Evolutionary conservation across 2,329 filamentous ascomycete genomes (phyloP), one percentile per base, ranked within the genome.

Genomic region (Didymosphaeria variabile): DNA sequence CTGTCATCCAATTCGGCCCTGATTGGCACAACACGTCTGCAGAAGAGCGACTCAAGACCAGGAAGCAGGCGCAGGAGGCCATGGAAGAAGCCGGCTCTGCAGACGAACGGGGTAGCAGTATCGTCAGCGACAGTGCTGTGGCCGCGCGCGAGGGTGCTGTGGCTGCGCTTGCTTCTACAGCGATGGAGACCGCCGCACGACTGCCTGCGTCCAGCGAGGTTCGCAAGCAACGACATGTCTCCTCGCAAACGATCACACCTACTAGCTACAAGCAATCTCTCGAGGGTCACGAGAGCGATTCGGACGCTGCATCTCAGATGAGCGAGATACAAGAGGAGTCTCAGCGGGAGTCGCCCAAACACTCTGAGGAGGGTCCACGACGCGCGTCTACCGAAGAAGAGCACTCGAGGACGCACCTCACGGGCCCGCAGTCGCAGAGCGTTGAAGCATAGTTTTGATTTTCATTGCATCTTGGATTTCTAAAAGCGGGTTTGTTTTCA

Each of bases 1-100:
- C 93, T 0, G 92, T 99, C 58, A 92, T 99, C 68, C 96, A 92
- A n/a, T 96, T 99, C 75, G 93, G 94, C 9, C 89, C 90, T n/a
- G 94, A 97, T 69, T 89, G 97, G 82, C 90, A 94, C 71, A 90
- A 86, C 55, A 74, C 73, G 17, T 71, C 77, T 10, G 75, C 77
- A 23, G 78, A 79, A 55, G 77, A 79, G 65, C 65, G 77, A 31
- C 59, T 80, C 23, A 79, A 78, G 68, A 70, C 73, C 10, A 73
- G 76, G 52, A 78, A 77, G 54, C 75, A 77, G 55, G 70, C 76
- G 0, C 75, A 78, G 56, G 75, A 77, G 44, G 70, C 70, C 12
- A 42, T 67, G 29, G 68, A 69, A 13, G 74, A 72, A 32, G 60
- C 63, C 2, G 67, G 66, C 15, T 69, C 68, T 17, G 63, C 66